phyloP scores from a whole-genome alignment of 805 yeast genomes.

The Scheffersomyces ergatensis region DNA sequence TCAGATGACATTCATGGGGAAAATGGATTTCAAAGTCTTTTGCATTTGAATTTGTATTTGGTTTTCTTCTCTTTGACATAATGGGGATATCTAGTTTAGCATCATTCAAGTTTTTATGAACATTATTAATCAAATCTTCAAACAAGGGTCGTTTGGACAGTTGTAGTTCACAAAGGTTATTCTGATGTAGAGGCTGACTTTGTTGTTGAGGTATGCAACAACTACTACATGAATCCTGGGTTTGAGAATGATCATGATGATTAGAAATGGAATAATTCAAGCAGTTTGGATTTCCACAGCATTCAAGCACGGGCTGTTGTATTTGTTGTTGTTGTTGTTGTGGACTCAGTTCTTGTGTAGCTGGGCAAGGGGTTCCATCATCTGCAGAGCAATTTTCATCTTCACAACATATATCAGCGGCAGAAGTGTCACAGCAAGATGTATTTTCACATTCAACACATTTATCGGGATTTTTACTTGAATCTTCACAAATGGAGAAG shows the following conservation, averaged over 20 bases:
- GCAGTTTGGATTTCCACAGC: constrained; percentile 9
- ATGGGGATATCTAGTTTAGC: constrained; percentile 1
- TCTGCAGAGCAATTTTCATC: not conserved
- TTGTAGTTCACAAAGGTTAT: constrained; percentile 27
- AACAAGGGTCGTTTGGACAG: constrained; percentile 31
- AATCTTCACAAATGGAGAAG: constrained; percentile 32
- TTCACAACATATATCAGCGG: not conserved
- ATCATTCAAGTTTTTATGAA: constrained; percentile 22
- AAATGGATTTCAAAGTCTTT: constrained; percentile 31
- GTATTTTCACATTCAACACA: constrained; percentile 2
- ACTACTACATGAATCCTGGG: not conserved
- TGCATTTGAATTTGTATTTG: constrained; percentile 4
- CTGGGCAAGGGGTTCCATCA: not conserved
- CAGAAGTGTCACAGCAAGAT: not conserved
- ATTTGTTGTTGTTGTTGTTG: not conserved
- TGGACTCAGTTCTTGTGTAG: not conserved
- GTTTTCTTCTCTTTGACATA: constrained; percentile 7
- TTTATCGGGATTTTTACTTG: not conserved
- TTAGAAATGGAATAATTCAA: constrained; percentile 1
- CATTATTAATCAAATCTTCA: constrained; percentile 36
- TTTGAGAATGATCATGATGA: not conserved
- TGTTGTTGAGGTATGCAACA: constrained; percentile 4
- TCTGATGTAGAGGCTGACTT: constrained; percentile 8
- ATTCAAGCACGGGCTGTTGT: not conserved
- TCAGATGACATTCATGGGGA: constrained; percentile 37